phyloP scores from a whole-genome alignment of 2,329 filamentous ascomycete genomes.

The Pestalotiopsis sp. region DNA sequence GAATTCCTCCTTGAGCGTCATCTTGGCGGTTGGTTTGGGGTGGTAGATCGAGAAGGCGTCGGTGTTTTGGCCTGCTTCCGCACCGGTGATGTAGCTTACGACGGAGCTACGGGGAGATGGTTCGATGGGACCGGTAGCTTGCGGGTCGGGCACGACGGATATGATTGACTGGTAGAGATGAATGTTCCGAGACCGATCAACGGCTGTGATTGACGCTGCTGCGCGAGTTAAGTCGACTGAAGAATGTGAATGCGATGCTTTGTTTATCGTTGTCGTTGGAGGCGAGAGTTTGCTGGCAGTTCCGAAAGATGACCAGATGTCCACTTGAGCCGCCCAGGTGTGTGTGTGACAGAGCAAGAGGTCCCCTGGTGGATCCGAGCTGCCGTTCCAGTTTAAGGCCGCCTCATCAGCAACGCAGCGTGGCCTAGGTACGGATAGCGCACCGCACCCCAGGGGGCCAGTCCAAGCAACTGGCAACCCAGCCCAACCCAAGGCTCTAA shows the following conservation, averaged over 20 bases:
- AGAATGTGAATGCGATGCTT: slow-evolving; percentile 2
- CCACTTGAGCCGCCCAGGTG: slow-evolving; percentile 1
- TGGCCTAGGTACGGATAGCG: not conserved
- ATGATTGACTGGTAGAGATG: not conserved
- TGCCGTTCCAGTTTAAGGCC: slow-evolving; percentile 6
- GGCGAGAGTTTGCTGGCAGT: not conserved
- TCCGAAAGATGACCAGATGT: slow-evolving; percentile 11
- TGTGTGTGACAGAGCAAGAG: not conserved
- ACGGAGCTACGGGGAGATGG: not conserved
- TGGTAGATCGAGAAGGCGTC: not conserved
- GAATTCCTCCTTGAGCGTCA: slow-evolving; percentile 74
- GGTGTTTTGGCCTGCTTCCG: slow-evolving; percentile 4
- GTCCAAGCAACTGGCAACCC: too few relatives aligned
- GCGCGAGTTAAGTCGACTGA: not conserved
- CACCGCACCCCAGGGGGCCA: too few relatives aligned
- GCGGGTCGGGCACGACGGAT: not conserved
- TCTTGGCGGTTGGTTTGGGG: slow-evolving; percentile 44
- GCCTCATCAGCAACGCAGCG: slow-evolving; percentile 5
- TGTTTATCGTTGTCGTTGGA: slow-evolving; percentile 4
- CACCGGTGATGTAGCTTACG: slow-evolving; percentile 8
- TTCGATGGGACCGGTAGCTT: slow-evolving; percentile 3
- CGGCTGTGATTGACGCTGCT: not conserved
- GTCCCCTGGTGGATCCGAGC: slow-evolving; percentile 5
- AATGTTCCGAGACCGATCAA: not conserved
- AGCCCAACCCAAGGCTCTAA: not conserved